phyloP scores from a whole-genome alignment of 2,329 filamentous ascomycete species.

The Fusarium sp. region DNA sequence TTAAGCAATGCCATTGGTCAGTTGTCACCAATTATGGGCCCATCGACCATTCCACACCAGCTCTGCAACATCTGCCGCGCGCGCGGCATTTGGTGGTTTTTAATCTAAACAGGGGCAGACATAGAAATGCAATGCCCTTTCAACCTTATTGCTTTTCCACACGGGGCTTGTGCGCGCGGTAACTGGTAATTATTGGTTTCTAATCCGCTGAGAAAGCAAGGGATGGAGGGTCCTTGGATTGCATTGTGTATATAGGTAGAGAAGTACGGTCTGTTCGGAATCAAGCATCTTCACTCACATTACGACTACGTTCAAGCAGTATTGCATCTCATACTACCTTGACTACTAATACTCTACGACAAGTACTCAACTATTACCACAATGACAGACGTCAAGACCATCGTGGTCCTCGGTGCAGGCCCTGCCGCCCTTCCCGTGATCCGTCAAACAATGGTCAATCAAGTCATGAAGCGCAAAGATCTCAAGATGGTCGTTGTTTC shows the following conservation, averaged over 20 bases:
- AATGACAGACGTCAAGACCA: conserved; percentile 46
- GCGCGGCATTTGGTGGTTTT: neutral
- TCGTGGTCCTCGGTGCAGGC: conserved; percentile 62
- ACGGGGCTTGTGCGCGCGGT: neutral
- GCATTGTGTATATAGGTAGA: conserved; percentile 8
- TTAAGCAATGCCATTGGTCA: neutral
- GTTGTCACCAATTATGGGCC: neutral
- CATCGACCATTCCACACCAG: neutral
- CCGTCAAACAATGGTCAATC: conserved; percentile 60
- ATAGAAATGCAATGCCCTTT: neutral
- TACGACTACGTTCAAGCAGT: neutral
- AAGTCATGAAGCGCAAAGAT: conserved; percentile 50
- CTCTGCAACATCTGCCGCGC: neutral
- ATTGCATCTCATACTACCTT: neutral
- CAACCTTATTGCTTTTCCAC: neutral
- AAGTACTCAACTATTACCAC: neutral
- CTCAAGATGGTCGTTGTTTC: conserved; percentile 57
- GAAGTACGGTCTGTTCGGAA: neutral
- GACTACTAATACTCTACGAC: neutral
- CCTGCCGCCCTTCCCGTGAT: conserved; percentile 57
- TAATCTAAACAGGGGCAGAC: neutral
- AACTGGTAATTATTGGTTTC: neutral
- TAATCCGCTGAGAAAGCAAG: conserved; percentile 4
- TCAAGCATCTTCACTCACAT: conserved; percentile 3
- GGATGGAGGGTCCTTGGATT: neutral